Evolutionary conservation across 2,329 filamentous ascomycete genomes (phyloP).

Genomic region (Aspergillus chevalieri): DNA sequence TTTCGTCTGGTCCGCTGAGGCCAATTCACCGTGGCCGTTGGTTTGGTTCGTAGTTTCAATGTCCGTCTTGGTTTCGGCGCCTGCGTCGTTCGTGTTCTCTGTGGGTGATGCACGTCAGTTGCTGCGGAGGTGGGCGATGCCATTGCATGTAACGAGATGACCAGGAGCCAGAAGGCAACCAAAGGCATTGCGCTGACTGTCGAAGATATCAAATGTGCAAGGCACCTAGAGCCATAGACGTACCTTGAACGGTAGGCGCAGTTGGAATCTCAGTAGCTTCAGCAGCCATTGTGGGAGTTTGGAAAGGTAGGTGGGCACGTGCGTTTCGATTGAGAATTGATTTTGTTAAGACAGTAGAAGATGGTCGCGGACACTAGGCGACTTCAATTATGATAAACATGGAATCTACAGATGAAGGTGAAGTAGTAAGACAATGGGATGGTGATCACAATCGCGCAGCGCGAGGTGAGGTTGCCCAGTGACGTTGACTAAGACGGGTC

Average conservation of each 20-base stretch:
- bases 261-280: constrained; percentile 10
- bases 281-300: constrained; percentile 22
- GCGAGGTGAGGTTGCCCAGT: constrained; percentile 28
- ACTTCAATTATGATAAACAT: constrained; percentile 6
- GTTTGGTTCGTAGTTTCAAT: constrained; percentile 1
- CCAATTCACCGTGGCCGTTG: constrained; percentile 4
- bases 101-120: not conserved
- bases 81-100: constrained; percentile 9
- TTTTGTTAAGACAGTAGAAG: constrained; percentile 1
- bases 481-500: constrained; percentile 26
- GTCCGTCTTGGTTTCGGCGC: constrained; percentile 2
- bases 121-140: too few relatives aligned
- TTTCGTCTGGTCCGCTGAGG: constrained; percentile 2
- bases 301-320: constrained; percentile 11
- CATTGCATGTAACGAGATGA: not conserved
- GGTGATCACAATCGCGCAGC: constrained; percentile 11
- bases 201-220: not conserved
- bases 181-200: too few relatives aligned
- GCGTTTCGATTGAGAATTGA: constrained; percentile 1
- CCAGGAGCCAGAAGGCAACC: not conserved
- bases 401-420: constrained; percentile 4
- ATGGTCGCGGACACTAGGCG: constrained; percentile 11
- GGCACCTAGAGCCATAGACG: constrained; percentile 4
- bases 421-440: constrained; percentile 4
- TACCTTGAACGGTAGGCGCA: constrained; percentile 18